These are phyloP conservation scores for Reticulascus tulasneorum DNA, from an alignment of 2,329 filamentous ascomycete genomes.

Conservation along the genomic window DNA sequence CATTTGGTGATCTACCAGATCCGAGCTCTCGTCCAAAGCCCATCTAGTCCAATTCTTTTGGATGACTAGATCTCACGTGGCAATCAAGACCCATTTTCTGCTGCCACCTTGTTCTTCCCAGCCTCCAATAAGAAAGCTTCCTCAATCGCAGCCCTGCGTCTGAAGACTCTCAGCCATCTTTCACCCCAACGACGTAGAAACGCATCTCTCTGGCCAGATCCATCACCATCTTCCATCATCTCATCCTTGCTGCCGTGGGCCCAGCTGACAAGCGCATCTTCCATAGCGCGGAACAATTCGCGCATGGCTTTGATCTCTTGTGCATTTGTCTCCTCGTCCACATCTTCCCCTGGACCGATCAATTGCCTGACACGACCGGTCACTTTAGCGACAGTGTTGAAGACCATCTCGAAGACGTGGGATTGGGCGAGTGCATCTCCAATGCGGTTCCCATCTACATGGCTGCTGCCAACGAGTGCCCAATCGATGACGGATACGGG, in stretches of 20 bases:
- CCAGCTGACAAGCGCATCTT: constrained; percentile 71
- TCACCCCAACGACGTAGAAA: constrained; percentile 76
- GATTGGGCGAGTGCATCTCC: constrained; percentile 67
- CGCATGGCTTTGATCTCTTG: constrained; percentile 72
- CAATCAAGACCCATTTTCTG: not conserved
- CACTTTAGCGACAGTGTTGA: constrained; percentile 85
- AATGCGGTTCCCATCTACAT: constrained; percentile 48
- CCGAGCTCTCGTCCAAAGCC: too few species aligned
- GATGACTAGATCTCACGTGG: too few species aligned
- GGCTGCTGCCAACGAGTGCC: constrained; percentile 62
- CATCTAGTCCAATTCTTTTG: constrained; percentile 2
- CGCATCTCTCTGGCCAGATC: constrained; percentile 53
- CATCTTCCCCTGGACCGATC: constrained; percentile 39
- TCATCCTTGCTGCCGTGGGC: constrained; percentile 70
- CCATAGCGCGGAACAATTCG: constrained; percentile 74
- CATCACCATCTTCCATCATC: constrained; percentile 66
- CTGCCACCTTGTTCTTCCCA: constrained; percentile 15
- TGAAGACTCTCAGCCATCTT: constrained; percentile 83
- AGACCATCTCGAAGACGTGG: constrained; percentile 86
- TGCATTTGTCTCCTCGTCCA: constrained; percentile 61
- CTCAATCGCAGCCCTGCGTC: constrained; percentile 78
- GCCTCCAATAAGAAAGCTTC: constrained; percentile 57
- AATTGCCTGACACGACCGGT: constrained; percentile 82
- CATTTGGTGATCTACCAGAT: too few species aligned
- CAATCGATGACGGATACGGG: constrained; percentile 84